Evolutionary conservation across 306 rosid species (phyloP), one percentile per base, ranked within the genome.

Genomic region (Myrica gale): DNA sequence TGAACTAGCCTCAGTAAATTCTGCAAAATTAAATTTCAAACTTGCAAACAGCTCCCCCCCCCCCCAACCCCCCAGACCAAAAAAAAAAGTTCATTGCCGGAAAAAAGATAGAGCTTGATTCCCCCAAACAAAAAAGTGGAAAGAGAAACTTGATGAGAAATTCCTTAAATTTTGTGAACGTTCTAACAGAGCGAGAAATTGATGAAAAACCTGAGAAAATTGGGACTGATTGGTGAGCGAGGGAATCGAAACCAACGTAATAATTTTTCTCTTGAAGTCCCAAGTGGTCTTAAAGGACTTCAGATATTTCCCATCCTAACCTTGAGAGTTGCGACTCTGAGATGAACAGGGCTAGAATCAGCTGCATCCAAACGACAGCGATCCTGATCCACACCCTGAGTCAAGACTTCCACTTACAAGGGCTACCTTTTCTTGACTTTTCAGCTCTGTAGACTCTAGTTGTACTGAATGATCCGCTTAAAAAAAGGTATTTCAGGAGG

Each of bases 251-350:
- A 72, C 47, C 55, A 48, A 42, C 45, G 86, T 13, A 75, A 83
- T 39, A 68, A 32, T 32, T 32, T 32, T 19, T 21, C 5, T 2
- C 19, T 32, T 2, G 26, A 44, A 72, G 78, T 78, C 85, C 37
- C 60, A 17, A 52, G 72, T 73, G 41, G 74, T 67, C 75, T 74
- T 71, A 11, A 63, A 76, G 68, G 72, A n/a, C 68, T 65, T 68
- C 12, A 67, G 62, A 48, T 75, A 16, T n/a, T 41, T 51, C 76
- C 39, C 47, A 82, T 88, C 86, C 90, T 80, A 68, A 82, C 61
- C 83, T 84, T 92, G 37, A 32, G 37, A 32, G 37, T 32, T 32
- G 92, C 90, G 87, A 81, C 93, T 86, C 46, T 37, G 15, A 12
- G 47, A 73, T 62, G 6, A 32, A 60, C 39, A 17, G 76, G 50